These are phyloP conservation scores for Xylaria sp. DNA, from an alignment of 495 filamentous ascomycete species.

Conservation along the genomic window DNA sequence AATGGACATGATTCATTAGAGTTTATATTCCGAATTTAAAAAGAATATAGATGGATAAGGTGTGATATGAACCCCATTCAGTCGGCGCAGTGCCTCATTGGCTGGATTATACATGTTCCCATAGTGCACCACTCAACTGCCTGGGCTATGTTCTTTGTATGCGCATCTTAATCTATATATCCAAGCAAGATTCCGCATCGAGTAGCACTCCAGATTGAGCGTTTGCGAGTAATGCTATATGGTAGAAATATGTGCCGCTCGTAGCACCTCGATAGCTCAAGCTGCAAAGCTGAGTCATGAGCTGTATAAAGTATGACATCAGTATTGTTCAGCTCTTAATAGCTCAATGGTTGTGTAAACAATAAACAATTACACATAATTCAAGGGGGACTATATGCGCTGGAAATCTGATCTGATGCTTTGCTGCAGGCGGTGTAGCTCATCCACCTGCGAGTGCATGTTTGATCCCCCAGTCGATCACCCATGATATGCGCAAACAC, in stretches of 20 bases:
- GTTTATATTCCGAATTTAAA: background rate
- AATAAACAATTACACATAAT: background rate
- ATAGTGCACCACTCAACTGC: background rate
- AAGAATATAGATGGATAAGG: background rate
- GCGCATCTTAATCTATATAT: background rate
- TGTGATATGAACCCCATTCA: background rate
- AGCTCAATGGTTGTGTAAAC: background rate
- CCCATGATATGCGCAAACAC: background rate
- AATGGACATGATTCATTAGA: background rate
- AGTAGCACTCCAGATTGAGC: background rate
- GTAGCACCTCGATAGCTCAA: background rate
- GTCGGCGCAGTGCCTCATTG: background rate
- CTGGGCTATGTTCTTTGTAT: background rate
- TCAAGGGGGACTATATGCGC: background rate
- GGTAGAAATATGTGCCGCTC: background rate
- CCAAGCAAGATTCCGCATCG: background rate
- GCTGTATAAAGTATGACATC: background rate
- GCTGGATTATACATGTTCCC: background rate
- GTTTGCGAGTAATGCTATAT: background rate
- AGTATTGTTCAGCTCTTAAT: background rate
- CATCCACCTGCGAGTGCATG: background rate
- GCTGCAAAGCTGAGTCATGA: background rate
- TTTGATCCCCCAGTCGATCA: background rate
- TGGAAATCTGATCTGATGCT: conserved; percentile 4
- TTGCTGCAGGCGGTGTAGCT: conserved; percentile 1